These are phyloP conservation scores for Salix viminalis DNA, from an alignment of 345 rosid genomes.

Conservation along the genomic window DNA sequence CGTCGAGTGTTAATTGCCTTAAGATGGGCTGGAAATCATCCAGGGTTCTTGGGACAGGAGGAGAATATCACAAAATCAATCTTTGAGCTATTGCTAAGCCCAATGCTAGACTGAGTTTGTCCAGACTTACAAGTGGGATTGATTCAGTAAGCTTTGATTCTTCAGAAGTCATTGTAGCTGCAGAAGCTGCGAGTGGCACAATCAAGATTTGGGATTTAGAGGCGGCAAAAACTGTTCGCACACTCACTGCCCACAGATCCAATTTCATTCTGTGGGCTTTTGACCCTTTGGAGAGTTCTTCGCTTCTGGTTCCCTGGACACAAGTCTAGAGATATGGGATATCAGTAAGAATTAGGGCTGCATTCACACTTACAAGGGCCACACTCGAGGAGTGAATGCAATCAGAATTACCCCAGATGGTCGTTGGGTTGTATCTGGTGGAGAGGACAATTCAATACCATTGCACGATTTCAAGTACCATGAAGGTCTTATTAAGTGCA, in stretches of 20 bases:
- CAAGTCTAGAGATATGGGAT: slow-evolving; percentile 97
- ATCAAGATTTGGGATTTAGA: slow-evolving; percentile 96
- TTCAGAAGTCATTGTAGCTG: slow-evolving; percentile 84
- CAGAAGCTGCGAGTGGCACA: slow-evolving; percentile 95
- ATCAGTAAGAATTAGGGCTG: slow-evolving; percentile 57
- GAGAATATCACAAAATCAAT: slow-evolving; percentile 97
- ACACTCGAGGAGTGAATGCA: slow-evolving; percentile 92
- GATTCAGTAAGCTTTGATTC: slow-evolving; percentile 96
- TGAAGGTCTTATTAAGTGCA: slow-evolving; percentile 90
- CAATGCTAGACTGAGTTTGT: slow-evolving; percentile 91
- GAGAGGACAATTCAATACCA: slow-evolving; percentile 83
- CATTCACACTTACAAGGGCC: slow-evolving; percentile 98
- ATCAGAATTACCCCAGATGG: slow-evolving; percentile 98
- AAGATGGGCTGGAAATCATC: slow-evolving; percentile 95
- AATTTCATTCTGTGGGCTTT: slow-evolving; percentile 93
- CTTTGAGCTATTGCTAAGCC: slow-evolving; percentile 99
- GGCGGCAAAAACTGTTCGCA: slow-evolving; percentile 91
- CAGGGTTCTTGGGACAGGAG: slow-evolving; percentile 88
- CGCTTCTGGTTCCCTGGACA: slow-evolving; percentile 93
- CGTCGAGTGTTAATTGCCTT: slow-evolving; percentile 84
- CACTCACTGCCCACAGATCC: slow-evolving; percentile 92
- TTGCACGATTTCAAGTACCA: slow-evolving; percentile 85
- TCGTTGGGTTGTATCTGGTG: slow-evolving; percentile 99
- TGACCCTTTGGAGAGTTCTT: slow-evolving; percentile 97
- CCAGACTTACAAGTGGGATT: slow-evolving; percentile 86